These are phyloP conservation scores for Pascua guehoae DNA, from an alignment of 1,284 basidiomycete genomes.

Conservation along the genomic window DNA sequence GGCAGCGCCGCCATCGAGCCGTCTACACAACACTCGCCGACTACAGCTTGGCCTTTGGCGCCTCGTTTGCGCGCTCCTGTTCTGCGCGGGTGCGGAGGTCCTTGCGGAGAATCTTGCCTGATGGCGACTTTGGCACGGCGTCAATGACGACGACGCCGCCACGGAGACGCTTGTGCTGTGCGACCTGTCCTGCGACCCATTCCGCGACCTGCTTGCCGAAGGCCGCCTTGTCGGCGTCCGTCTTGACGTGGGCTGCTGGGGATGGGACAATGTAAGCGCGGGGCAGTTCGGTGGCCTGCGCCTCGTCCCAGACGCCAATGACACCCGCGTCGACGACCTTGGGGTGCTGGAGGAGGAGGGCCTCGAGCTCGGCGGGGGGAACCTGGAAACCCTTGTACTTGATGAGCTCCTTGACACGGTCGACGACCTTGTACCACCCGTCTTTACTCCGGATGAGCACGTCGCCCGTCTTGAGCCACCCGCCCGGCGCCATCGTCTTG, in stretches of 20 bases:
- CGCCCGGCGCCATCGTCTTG: constrained; percentile 60
- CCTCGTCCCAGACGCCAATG: constrained; percentile 61
- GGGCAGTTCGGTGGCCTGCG: constrained; percentile 71
- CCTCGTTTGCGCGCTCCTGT: constrained; percentile 19
- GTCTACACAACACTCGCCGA: too few relatives aligned
- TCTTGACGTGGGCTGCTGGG: constrained; percentile 1
- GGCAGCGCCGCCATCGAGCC: too few relatives aligned
- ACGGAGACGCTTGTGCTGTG: constrained; percentile 51
- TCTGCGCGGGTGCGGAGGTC: constrained; percentile 33
- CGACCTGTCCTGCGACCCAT: constrained; percentile 61
- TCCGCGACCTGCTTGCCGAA: constrained; percentile 57
- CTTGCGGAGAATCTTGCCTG: constrained; percentile 46
- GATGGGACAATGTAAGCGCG: constrained; percentile 33
- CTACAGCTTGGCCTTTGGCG: constrained; percentile 10
- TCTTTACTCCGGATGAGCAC: constrained; percentile 62
- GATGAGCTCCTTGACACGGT: constrained; percentile 69
- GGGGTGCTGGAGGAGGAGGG: constrained; percentile 66
- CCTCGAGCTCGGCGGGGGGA: constrained; percentile 79
- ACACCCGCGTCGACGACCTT: constrained; percentile 68
- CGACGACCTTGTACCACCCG: constrained; percentile 57
- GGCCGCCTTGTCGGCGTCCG: constrained; percentile 13
- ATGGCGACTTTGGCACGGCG: constrained; percentile 51
- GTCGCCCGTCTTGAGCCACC: constrained; percentile 84
- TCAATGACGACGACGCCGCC: constrained; percentile 52
- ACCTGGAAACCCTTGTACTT: constrained; percentile 66